phyloP scores from a whole-genome alignment of 2,329 filamentous ascomycete species.

The Diaporthe sp. region DNA sequence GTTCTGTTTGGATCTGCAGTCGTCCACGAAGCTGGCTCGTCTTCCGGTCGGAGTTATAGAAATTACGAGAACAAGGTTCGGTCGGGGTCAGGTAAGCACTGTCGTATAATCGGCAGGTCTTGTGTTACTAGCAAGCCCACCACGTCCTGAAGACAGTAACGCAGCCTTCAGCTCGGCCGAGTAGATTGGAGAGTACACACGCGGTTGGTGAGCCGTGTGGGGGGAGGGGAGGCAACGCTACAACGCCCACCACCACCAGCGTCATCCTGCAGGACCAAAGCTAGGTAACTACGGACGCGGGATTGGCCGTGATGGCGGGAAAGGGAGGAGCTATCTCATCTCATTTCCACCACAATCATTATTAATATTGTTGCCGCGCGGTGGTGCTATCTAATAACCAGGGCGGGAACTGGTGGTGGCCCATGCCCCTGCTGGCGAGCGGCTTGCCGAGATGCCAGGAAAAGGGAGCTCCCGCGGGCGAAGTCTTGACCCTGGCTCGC shows the following conservation, averaged over 20 bases:
- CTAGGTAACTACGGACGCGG: background rate
- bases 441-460: conserved; percentile 30
- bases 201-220: conserved; percentile 6
- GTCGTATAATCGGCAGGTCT: background rate
- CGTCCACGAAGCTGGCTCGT: conserved; percentile 27
- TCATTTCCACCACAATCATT: conserved; percentile 26
- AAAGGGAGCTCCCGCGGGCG: conserved; percentile 34
- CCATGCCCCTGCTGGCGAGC: conserved; percentile 27
- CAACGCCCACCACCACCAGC: conserved; percentile 11
- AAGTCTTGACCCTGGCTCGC: conserved; percentile 27
- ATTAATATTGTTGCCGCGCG: conserved; percentile 23
- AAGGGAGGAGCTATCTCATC: conserved; percentile 17
- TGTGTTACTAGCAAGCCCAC: background rate
- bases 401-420: conserved; percentile 21
- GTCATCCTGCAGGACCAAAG: conserved; percentile 22
- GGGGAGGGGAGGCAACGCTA: background rate
- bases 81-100: conserved; percentile 21
- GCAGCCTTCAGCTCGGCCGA: background rate
- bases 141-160: background rate
- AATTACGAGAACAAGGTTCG: conserved; percentile 23
- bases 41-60: conserved; percentile 29
- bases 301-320: conserved; percentile 5
- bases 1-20: conserved; percentile 29
- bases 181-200: background rate
- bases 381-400: conserved; percentile 10